Percentiles rank a stretch among this genome's conserved stretches.
phyloP scores from a whole-genome alignment of 2,329 filamentous ascomycete genomes.

The Geosmithia flava region DNA sequence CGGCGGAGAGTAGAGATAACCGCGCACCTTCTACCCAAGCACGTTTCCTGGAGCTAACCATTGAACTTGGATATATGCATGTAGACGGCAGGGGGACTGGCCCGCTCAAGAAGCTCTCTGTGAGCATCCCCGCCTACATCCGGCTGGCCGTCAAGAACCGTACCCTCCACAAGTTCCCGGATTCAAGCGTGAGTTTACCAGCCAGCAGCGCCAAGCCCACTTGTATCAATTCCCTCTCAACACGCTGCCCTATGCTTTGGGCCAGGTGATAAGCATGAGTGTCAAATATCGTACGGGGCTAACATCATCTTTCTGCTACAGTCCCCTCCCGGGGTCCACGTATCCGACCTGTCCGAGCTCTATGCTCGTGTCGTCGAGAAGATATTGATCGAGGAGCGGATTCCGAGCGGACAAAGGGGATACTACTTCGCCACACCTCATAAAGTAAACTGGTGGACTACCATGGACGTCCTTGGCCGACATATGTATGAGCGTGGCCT shows the following conservation, averaged over 20 bases:
- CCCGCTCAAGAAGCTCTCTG: constrained; percentile 17
- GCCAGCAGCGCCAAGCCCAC: too few species aligned
- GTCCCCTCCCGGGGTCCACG: constrained; percentile 6
- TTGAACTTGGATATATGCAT: too few species aligned
- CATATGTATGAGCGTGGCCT: constrained; percentile 15
- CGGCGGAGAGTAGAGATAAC: too few species aligned
- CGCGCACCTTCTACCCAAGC: too few species aligned
- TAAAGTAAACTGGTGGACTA: constrained; percentile 13
- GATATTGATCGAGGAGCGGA: not conserved
- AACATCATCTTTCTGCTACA: constrained; percentile 6
- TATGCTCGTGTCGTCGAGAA: constrained; percentile 14
- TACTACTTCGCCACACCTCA: constrained; percentile 21
- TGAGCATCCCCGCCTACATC: constrained; percentile 16
- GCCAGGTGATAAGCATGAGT: too few species aligned
- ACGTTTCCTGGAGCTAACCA: too few species aligned
- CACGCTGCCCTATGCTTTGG: too few species aligned
- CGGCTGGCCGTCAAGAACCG: constrained; percentile 14
- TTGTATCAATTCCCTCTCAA: too few species aligned
- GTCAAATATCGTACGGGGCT: too few species aligned
- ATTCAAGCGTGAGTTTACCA: constrained; percentile 15
- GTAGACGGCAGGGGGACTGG: constrained; percentile 20
- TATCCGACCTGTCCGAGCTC: constrained; percentile 13
- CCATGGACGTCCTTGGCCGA: constrained; percentile 13
- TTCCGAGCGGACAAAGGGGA: constrained; percentile 14
- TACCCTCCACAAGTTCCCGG: constrained; percentile 18